Evolutionary conservation across 441 rosid species (phyloP), one percentile per base, ranked within the genome.

Genomic region (Flueggea neowawraea): DNA sequence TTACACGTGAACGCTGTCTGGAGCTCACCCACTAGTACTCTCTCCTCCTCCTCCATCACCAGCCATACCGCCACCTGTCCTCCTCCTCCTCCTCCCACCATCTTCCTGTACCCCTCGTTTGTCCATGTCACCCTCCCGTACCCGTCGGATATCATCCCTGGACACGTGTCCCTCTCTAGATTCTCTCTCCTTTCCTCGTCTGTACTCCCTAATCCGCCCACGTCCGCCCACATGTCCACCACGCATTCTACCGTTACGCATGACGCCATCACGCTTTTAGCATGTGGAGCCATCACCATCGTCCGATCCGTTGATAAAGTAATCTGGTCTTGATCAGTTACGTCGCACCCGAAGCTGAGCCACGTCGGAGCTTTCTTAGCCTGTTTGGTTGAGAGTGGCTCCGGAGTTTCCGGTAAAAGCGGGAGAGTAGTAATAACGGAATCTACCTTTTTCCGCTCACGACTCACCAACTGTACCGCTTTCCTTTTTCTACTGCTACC

Each of bases 181-280:
- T 75, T 82, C 66, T 60, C 55, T 73, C 64, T 82, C 72, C 68
- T 79, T 72, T 89, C 89, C 49, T 69, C 75, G 54, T 91, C 98
- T 11, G 85, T 77, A 39, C 75, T 28, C 32, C 96, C 95, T 0
- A 89, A 12, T 48, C 73, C 88, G 58, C 75, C 72, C 28, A 60
- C 76, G 14, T 73, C 83, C 62, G 80, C 66, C 88, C 92, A 85
- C 66, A 86, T 73, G 69, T 85, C 98, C 16, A 75, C 76, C 64
- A 87, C 73, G 57, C 88, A 78, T 69, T 91, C 98, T 69, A 91
- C 88, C 66, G 86, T 89, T 65, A 89, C 86, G 66, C 82, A 81
- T 16, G 92, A 74, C 0, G 81, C 80, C 33, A 75, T 67, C 71
- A 22, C 41, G 41, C 9, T 36, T 8, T 36, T 36, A 5, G 4